These are phyloP conservation scores for Zopfia rhizophila DNA, from an alignment of 2,329 filamentous ascomycete species.

Conservation along the genomic window DNA sequence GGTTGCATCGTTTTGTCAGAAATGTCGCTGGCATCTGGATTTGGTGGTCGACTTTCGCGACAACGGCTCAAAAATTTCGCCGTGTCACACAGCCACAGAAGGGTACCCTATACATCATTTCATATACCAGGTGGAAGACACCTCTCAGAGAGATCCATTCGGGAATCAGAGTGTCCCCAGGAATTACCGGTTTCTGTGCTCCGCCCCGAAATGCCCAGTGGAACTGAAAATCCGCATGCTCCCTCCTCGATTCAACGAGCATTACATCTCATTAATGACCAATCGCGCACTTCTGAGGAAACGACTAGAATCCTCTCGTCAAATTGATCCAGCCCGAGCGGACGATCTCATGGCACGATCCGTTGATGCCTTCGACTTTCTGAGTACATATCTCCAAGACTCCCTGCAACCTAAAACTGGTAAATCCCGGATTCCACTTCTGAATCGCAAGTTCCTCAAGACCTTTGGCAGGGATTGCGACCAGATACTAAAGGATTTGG, in stretches of 20 bases:
- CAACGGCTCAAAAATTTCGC: constrained; percentile 46
- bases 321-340: constrained; percentile 64
- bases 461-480: constrained; percentile 72
- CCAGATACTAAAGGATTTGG: constrained; percentile 66
- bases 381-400: constrained; percentile 70
- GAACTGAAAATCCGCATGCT: constrained; percentile 63
- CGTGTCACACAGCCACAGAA: constrained; percentile 56
- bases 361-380: constrained; percentile 65
- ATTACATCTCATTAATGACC: constrained; percentile 63
- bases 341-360: constrained; percentile 62
- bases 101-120: constrained; percentile 72
- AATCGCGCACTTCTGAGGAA: constrained; percentile 63
- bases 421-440: constrained; percentile 65
- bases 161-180: constrained; percentile 31
- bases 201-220: constrained; percentile 65
- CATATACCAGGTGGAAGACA: constrained; percentile 38
- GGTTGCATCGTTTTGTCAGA: constrained; percentile 69
- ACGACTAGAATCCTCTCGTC: constrained; percentile 64
- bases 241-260: constrained; percentile 61
- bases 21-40: constrained; percentile 71
- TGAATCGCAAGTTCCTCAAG: constrained; percentile 72
- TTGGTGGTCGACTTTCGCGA: constrained; percentile 64
- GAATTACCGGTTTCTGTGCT: constrained; percentile 65
- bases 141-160: constrained; percentile 18
- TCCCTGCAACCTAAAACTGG: constrained; percentile 61